Evolutionary conservation across 345 rosid genomes (phyloP).

Genomic region (Eucalyptus cloeziana): DNA sequence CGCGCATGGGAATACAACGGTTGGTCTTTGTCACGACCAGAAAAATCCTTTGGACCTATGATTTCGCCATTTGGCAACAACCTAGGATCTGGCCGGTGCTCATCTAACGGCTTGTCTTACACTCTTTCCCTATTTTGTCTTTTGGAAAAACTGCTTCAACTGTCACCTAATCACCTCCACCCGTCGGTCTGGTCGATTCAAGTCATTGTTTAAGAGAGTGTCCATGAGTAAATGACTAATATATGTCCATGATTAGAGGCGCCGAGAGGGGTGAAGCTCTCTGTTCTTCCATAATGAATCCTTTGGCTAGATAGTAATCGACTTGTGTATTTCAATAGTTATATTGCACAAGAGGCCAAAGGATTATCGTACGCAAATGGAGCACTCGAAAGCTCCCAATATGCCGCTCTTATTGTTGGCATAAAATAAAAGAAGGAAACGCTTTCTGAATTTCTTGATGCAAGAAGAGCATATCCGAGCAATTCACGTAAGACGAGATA

Average conservation of each 20-base stretch:
- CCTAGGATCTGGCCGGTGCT: not conserved
- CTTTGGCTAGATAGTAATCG: not conserved
- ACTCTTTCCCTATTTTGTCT: not conserved
- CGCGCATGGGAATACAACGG: not conserved
- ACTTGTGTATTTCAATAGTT: not conserved
- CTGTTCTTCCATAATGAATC: not conserved
- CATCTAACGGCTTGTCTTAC: not conserved
- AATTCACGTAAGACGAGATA: not conserved
- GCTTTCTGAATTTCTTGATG: not conserved
- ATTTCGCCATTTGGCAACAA: not conserved
- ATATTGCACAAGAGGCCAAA: not conserved
- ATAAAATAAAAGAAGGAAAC: not conserved
- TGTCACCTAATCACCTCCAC: not conserved
- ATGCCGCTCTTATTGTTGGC: not conserved
- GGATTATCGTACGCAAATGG: not conserved
- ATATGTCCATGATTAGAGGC: not conserved
- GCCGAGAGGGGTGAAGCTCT: not conserved
- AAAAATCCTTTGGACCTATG: not conserved
- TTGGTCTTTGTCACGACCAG: not conserved
- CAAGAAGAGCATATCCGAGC: not conserved
- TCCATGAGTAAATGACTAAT: not conserved
- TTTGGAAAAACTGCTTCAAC: not conserved
- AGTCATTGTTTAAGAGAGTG: not conserved
- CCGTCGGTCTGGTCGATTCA: not conserved
- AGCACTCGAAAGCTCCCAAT: rapidly evolving